Evolutionary conservation across 495 filamentous ascomycete genomes (phyloP).

Genomic region (Neurospora sp.): DNA sequence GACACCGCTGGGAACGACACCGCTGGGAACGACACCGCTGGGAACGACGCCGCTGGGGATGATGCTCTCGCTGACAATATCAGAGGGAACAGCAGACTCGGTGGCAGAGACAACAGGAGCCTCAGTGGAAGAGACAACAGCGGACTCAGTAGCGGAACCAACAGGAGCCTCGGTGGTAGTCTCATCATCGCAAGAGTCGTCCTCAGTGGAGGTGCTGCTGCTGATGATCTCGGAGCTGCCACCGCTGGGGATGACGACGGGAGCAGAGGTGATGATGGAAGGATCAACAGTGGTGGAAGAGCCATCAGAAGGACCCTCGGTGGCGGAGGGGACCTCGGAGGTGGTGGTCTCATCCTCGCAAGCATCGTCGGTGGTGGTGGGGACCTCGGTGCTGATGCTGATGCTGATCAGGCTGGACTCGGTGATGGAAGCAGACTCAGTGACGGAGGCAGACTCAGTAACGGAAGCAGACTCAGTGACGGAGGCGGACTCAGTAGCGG

Average conservation of each 20-base stretch:
- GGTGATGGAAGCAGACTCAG: background rate
- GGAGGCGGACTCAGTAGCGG: background rate
- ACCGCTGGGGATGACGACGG: background rate
- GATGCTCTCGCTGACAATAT: background rate
- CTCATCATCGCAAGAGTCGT: slow-evolving; percentile 10
- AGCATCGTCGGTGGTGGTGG: slow-evolving; percentile 3
- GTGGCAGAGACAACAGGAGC: background rate
- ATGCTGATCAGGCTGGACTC: background rate
- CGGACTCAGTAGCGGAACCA: background rate
- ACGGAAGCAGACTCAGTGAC: background rate
- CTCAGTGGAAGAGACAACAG: background rate
- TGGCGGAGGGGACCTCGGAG: background rate
- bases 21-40: background rate
- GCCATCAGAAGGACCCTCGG: background rate
- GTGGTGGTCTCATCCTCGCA: background rate
- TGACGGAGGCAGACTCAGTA: background rate
- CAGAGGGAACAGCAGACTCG: background rate
- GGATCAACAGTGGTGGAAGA: background rate
- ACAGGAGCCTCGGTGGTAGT: background rate
- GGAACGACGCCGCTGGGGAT: background rate
- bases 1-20: background rate
- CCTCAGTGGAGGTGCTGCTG: slow-evolving; percentile 1
- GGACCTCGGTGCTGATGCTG: background rate
- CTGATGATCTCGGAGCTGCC: background rate
- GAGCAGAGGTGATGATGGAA: slow-evolving; percentile 1